phyloP scores from a whole-genome alignment of 2,329 filamentous ascomycete genomes.

The Didymella arachidicola region DNA sequence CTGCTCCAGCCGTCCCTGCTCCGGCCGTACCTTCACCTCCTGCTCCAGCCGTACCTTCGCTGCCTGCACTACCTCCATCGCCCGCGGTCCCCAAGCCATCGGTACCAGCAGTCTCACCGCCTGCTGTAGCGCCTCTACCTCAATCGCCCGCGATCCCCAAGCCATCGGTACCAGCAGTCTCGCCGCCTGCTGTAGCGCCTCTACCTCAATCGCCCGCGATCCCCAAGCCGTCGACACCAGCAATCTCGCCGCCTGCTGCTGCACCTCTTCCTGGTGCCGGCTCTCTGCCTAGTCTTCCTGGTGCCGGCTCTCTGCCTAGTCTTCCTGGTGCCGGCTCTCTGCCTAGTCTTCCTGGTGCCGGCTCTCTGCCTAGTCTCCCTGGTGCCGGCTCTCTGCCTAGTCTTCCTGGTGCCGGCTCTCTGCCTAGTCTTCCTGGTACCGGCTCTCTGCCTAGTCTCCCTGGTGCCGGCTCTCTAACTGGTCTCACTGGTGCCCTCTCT shows the following conservation, averaged over 20 bases:
- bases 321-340: no score
- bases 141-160: not conserved
- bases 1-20: not conserved
- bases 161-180: not conserved
- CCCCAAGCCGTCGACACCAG: not conserved
- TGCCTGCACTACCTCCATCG: not conserved
- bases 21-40: no score
- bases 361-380: no score
- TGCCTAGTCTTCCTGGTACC: no score
- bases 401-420: no score
- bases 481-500: no score
- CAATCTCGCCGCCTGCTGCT: not conserved
- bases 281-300: no score
- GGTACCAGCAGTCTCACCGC: not conserved
- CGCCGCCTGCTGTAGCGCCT: not conserved
- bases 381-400: no score
- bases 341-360: not conserved
- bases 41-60: not conserved
- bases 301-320: no score
- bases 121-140: not conserved
- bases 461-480: no score
- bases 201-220: not conserved
- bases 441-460: no score
- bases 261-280: not conserved
- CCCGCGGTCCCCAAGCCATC: not conserved